Evolutionary conservation across 805 yeast species (phyloP), one percentile per base, ranked within the genome.

Genomic region (Cyberlindnera americana): DNA sequence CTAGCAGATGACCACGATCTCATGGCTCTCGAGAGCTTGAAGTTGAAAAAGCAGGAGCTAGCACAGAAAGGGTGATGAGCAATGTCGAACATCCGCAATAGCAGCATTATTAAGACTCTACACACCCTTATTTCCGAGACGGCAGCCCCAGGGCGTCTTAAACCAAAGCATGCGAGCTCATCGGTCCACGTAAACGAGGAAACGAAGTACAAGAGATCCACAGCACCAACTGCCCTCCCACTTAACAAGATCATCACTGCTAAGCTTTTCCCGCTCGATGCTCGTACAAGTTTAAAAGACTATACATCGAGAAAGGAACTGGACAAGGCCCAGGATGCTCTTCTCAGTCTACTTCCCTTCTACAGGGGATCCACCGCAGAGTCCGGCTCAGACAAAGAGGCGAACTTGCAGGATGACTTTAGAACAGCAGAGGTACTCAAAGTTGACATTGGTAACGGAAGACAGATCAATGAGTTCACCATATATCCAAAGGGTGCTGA

Each of bases 391-490:
- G 32, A 29, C 4, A 12, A 15, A 16, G 47, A 38, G n/a, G 33
- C 41, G 6, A 38, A 33, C 9, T 29, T 37, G 16, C 26, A 38
- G 5, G 42, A 44, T 47, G 47, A 48, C 49, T 24, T 46, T 3
- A 57, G 55, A 32, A 36, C 40, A 3, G 59, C 63, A 1, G 49
- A 62, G 37, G 37, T 61, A 2, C 62, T 62, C 47, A 59, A 54
- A 25, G 52, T 78, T 51, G 57, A 58, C 60, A 49, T 67, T 56
- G 53, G 69, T 57, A 71, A 60, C 60, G 44, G 77, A n/a, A 73
- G 53, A 58, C 76, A 64, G 51, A 81, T 90, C 42, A 91, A 90
- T 62, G 98, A 91, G 62, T 78, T 89, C 43, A 72, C 66, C 45
- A 73, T 90, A 23, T 65, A 66, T 31, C 77, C 81, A 46, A 69